Evolutionary conservation across 768 basidiomycete species (phyloP), one percentile per base, ranked within the genome.

Genomic region (Tylopilus subfusipes): DNA sequence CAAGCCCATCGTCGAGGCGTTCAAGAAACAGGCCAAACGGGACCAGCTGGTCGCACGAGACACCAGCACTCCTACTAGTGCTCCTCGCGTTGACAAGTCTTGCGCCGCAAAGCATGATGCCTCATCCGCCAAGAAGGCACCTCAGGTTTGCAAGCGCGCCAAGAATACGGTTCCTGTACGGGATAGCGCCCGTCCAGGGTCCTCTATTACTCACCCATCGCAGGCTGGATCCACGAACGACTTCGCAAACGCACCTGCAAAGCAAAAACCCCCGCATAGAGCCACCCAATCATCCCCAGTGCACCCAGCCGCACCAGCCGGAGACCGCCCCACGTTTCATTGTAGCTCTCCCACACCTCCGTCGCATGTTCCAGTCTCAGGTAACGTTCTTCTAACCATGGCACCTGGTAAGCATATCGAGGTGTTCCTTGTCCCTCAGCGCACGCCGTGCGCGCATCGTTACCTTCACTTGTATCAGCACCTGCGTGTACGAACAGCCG

Each of bases 1-100:
- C 40, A 75, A 72, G 46, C 62, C 59, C 6, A 78, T 82, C 31
- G 68, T 77, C 27, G 79, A 81, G 44, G 71, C 74, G 2, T 79
- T 82, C 64, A 77, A 72, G 62, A 73, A 68, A 48, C 79, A 78
- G 65, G 68, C 72, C 4, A 54, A 68, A 33, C 62, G 53, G 19
- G 33, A n/a, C 9, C 61, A 42, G 6, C 27, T 40, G 14, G 5
- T 22, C n/a, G 36, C 22, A 44, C 36, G 13, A 30, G 36, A 34
- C 38, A 6, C 14, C 36, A 21, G 7, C 2, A 24, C 49, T 2
- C 36, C 36, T 34, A 22, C 19, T 21, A 2, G 39, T 8, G 39
- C 5, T n/a, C 18, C 30, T 36, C 7, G 34, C 34, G 16, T 7
- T 36, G 34, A 36, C 30, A 18, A 21, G 7, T 3, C 21, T 46